Base-by-base conservation (phyloP, 2,329 filamentous ascomycete genomes). In the Fusarium robinianum region DNA sequence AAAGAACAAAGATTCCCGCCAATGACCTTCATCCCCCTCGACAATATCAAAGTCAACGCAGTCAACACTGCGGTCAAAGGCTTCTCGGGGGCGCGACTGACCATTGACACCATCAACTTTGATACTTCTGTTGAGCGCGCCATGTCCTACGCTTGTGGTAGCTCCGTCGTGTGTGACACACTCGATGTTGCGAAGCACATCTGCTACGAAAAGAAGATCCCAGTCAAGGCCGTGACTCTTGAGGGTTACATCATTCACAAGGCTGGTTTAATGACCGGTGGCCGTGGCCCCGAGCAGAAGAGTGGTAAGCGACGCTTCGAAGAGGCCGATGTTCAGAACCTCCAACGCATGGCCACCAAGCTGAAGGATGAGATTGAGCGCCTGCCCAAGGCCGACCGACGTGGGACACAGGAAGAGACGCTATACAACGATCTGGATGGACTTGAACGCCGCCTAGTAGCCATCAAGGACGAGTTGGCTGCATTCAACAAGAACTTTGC, bases 241-340 rank as follows among this genome's bases (percentile, higher is more conserved):
- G 91, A 97, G 63, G 94, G 94, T n/a, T 92, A 87, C 41, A 87
- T 99, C 49, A 96, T 99, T 53, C 90, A 96, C 73, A 97, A 97
- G 66, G 90, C 88, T 31, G 94, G 94, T 63, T 78, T 95, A 39
- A 97, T 99, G 87, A 97, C 94, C 34, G 94, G 94, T 76, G 94
- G 94, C 55, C 87, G 90, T 50, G 86, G 90, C 19, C 85, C 84
- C 1, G 82, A 87, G 31, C 80, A 84, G 32, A 88, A 87, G 65
- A 83, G 85, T 41, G 81, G 81, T 46, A 87, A 90, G 53, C 85
- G 90, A 45, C 81, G 87, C 38, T 97, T 95, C 70, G 91, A 96
- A 61, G 91, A 96, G 58, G 82, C 87, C 6, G 90, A 96, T 58
- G 83, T 96, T 19, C 88, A 95, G 54, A 88, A 88, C 48, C 75